phyloP scores from a whole-genome alignment of 371 early-diverging fungal species.

The Batrachochytrium dendrobatidis region DNA sequence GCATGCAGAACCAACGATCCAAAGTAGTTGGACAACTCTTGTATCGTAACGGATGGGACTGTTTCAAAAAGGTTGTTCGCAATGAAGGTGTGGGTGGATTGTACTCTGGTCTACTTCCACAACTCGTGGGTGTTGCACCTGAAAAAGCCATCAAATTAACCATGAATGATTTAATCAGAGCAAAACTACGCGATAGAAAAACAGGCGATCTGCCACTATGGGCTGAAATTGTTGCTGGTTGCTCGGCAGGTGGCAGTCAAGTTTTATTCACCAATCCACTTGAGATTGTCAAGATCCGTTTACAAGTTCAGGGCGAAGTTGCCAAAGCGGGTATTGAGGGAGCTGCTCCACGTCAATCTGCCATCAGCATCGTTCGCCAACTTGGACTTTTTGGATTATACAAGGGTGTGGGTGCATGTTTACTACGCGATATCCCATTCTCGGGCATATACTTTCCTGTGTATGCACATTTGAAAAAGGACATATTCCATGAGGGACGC shows the following conservation, averaged over 20 bases:
- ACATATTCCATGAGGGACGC: slow-evolving; percentile 73
- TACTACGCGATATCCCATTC: slow-evolving; percentile 92
- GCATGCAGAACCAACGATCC: slow-evolving; percentile 96
- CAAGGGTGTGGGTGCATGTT: slow-evolving; percentile 89
- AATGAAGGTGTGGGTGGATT: slow-evolving; percentile 89
- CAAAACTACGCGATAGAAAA: slow-evolving; percentile 53
- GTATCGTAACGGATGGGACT: slow-evolving; percentile 90
- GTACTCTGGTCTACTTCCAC: slow-evolving; percentile 94
- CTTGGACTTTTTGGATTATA: slow-evolving; percentile 91
- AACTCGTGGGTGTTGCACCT: slow-evolving; percentile 91
- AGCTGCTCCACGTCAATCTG: slow-evolving; percentile 55
- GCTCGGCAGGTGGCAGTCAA: slow-evolving; percentile 86
- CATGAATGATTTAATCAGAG: slow-evolving; percentile 87
- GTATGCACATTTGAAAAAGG: slow-evolving; percentile 87
- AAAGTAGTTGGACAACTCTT: slow-evolving; percentile 80
- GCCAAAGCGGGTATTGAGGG: slow-evolving; percentile 35
- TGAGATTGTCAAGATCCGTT: slow-evolving; percentile 95
- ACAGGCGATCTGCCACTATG: slow-evolving; percentile 66
- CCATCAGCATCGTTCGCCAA: slow-evolving; percentile 82
- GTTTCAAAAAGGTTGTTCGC: slow-evolving; percentile 87
- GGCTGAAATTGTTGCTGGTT: slow-evolving; percentile 83
- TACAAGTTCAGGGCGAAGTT: slow-evolving; percentile 59
- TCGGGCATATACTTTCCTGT: slow-evolving; percentile 94
- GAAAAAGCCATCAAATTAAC: slow-evolving; percentile 98
- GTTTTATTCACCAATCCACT: slow-evolving; percentile 94